Percentiles rank a stretch among this genome's conserved stretches.
Conservation (phyloP, 306 rosid genomes). For the Argentina anserina region DNA sequence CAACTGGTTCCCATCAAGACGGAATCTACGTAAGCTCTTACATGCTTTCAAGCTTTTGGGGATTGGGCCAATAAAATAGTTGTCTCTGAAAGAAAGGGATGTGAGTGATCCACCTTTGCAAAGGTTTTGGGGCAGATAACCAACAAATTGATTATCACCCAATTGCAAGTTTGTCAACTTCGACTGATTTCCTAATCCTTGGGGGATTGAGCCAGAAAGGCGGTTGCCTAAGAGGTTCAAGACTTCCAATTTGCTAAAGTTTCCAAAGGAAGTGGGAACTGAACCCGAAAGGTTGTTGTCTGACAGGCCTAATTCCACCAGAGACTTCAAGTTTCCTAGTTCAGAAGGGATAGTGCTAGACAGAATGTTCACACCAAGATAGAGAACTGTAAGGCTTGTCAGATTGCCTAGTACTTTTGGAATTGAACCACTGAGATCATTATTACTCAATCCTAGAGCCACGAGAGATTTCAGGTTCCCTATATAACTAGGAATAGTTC, state of each 20-base stretch:
- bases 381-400: background rate
- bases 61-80: constrained; percentile 29
- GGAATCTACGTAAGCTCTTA: background rate
- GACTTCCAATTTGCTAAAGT: background rate
- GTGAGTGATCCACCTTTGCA: background rate
- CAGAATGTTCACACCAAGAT: background rate
- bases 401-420: background rate
- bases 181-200: background rate
- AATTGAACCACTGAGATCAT: background rate
- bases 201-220: background rate
- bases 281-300: background rate
- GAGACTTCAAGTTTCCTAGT: background rate
- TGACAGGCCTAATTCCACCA: background rate
- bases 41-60: constrained; percentile 34
- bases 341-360: background rate
- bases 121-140: constrained; percentile 5
- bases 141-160: constrained; percentile 31
- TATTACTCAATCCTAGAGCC: background rate
- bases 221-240: background rate
- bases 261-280: background rate
- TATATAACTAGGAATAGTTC: background rate
- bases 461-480: background rate
- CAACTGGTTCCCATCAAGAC: constrained; percentile 32
- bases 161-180: background rate
- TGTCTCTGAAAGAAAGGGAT: constrained; percentile 19